phyloP scores from a whole-genome alignment of 306 rosid genomes.

The Glycine tomentella region DNA sequence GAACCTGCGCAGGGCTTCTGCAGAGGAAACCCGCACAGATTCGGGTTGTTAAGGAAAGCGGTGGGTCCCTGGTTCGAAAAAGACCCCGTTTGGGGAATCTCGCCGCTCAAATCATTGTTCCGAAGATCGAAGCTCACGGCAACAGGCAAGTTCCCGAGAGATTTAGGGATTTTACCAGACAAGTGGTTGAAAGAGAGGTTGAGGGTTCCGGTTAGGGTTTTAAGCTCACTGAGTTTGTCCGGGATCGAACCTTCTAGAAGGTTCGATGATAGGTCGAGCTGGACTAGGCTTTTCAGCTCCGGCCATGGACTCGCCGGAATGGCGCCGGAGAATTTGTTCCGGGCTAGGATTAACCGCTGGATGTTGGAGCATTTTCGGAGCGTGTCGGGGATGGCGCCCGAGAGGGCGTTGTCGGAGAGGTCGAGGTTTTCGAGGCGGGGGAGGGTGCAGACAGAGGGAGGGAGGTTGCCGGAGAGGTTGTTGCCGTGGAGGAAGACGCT shows the following conservation, averaged over 20 bases:
- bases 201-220: conserved; percentile 80
- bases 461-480: conserved; percentile 82
- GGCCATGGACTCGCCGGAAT: conserved; percentile 74
- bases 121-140: conserved; percentile 84
- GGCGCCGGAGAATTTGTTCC: conserved; percentile 69
- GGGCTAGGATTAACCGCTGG: conserved; percentile 73
- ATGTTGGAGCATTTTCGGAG: conserved; percentile 67
- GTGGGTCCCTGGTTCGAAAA: conserved; percentile 95
- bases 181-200: conserved; percentile 88
- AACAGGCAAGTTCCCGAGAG: conserved; percentile 79
- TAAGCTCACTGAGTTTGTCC: conserved; percentile 61
- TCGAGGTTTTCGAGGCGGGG: conserved; percentile 88
- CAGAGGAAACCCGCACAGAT: conserved; percentile 86
- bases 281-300: conserved; percentile 56
- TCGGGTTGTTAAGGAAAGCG: conserved; percentile 81
- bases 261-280: conserved; percentile 83
- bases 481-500: conserved; percentile 83
- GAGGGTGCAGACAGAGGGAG: conserved; percentile 71
- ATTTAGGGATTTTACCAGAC: conserved; percentile 71
- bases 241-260: conserved; percentile 73
- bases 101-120: conserved; percentile 78
- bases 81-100: conserved; percentile 93
- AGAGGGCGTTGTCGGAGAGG: conserved; percentile 81
- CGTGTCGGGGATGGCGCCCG: conserved; percentile 61
- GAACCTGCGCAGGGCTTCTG: conserved; percentile 69